phyloP scores from a whole-genome alignment of 202 grass and related monocot species.

The Miscanthus sacchariflorus region DNA sequence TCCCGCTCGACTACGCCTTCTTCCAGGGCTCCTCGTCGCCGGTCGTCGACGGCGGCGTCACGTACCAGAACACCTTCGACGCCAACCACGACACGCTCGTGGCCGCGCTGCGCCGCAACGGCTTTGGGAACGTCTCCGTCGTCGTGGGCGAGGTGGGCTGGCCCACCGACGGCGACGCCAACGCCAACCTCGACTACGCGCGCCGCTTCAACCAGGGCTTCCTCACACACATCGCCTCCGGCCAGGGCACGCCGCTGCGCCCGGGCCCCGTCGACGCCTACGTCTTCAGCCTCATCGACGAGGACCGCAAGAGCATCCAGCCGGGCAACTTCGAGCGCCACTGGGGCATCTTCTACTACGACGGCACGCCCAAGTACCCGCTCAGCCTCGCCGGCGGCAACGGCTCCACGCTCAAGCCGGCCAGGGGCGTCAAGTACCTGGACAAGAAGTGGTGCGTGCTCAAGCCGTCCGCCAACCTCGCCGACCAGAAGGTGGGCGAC shows the following conservation, averaged over 20 bases:
- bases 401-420: conserved; percentile 36
- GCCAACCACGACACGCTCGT: conserved; percentile 96
- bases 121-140: conserved; percentile 74
- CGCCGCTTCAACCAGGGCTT: conserved; percentile 85
- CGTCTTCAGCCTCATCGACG: conserved; percentile 92
- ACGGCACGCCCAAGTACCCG: conserved; percentile 81
- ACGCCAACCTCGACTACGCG: conserved; percentile 72
- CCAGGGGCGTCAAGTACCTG: conserved; percentile 66
- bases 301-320: conserved; percentile 84
- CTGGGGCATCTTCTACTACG: conserved; percentile 95
- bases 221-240: conserved; percentile 52
- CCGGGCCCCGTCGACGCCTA: conserved; percentile 81
- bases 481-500: conserved; percentile 59
- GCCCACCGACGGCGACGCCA: conserved; percentile 84
- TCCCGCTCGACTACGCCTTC: conserved; percentile 98
- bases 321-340: conserved; percentile 98
- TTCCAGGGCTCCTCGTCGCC: conserved; percentile 67
- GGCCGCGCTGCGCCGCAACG: conserved; percentile 73
- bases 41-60: conserved; percentile 71
- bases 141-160: conserved; percentile 90
- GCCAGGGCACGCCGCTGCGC: conserved; percentile 74
- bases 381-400: conserved; percentile 51
- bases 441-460: conserved; percentile 75
- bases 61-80: conserved; percentile 85
- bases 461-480: conserved; percentile 60